phyloP scores from a whole-genome alignment of 2,329 filamentous ascomycete genomes.

The Aspergillus sergii region DNA sequence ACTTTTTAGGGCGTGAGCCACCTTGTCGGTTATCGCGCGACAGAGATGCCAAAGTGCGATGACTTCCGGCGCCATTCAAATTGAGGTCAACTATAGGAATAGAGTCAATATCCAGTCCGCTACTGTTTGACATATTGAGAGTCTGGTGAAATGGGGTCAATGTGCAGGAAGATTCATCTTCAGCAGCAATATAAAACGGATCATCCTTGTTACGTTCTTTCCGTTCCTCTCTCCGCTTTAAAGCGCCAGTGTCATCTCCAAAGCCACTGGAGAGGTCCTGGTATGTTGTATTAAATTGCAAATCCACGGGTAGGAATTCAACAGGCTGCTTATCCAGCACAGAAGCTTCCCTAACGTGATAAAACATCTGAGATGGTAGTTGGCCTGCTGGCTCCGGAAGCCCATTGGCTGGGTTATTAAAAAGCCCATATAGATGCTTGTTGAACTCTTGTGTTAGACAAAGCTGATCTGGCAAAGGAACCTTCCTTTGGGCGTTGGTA shows the following conservation, averaged over 20 bases:
- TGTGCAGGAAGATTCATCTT: conserved; percentile 58
- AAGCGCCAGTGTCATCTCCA: conserved; percentile 72
- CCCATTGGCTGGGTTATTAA: conserved; percentile 59
- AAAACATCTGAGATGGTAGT: conserved; percentile 40
- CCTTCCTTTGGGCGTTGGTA: conserved; percentile 77
- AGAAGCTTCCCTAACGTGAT: conserved; percentile 36
- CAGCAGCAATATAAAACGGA: conserved; percentile 82
- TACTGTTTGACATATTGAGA: conserved; percentile 70
- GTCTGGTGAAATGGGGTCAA: conserved; percentile 81
- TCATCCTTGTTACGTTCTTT: conserved; percentile 85
- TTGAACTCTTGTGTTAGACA: conserved; percentile 85
- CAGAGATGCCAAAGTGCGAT: conserved; percentile 9
- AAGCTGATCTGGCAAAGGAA: conserved; percentile 74
- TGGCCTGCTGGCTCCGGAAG: conserved; percentile 54
- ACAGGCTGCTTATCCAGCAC: conserved; percentile 21
- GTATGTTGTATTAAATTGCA: conserved; percentile 34
- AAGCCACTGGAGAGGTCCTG: conserved; percentile 30
- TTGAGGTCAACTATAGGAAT: conserved; percentile 96
- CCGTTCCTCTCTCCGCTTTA: conserved; percentile 74
- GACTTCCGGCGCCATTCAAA: conserved; percentile 58
- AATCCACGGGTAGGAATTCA: conserved; percentile 23
- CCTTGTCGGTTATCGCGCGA: conserved; percentile 31
- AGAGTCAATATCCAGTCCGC: conserved; percentile 84
- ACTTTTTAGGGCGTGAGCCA: conserved; percentile 56
- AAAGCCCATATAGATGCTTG: conserved; percentile 66